A percentile compares a stretch with the other conserved stretches of the same genome.
phyloP scores from a whole-genome alignment of 495 filamentous ascomycete genomes.

The Oidiodendron maius region DNA sequence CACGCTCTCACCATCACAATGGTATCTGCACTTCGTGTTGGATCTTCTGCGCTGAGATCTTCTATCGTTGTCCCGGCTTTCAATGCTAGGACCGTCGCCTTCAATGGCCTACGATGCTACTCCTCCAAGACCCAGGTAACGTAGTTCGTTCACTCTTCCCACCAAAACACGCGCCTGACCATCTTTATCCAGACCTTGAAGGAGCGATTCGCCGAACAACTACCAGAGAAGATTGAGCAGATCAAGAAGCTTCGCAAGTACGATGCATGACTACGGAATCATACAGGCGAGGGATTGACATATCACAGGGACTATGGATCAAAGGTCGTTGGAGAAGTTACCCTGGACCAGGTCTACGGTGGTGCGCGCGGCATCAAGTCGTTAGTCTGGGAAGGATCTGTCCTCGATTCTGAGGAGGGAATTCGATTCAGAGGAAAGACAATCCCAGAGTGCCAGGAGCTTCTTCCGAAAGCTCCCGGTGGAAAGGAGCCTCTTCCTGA shows the following conservation, averaged over 20 bases:
- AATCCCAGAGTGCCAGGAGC: slow-evolving; percentile 95
- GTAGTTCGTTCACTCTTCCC: slow-evolving; percentile 6
- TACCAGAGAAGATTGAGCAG: slow-evolving; percentile 95
- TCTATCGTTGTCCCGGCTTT: slow-evolving; percentile 51
- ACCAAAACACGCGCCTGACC: slow-evolving; percentile 12
- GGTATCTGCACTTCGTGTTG: slow-evolving; percentile 73
- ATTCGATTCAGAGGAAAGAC: slow-evolving; percentile 98
- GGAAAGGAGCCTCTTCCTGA: slow-evolving; percentile 95
- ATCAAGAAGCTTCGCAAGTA: slow-evolving; percentile 97
- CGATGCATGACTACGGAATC: too few relatives aligned
- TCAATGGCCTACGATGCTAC: slow-evolving; percentile 82
- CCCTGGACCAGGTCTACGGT: slow-evolving; percentile 98
- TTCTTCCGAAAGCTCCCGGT: slow-evolving; percentile 93
- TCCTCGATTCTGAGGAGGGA: slow-evolving; percentile 96
- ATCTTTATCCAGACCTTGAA: slow-evolving; percentile 72
- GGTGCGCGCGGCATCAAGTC: slow-evolving; percentile 98
- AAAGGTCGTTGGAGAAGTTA: slow-evolving; percentile 96
- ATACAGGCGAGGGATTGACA: too few relatives aligned
- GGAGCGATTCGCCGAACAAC: slow-evolving; percentile 93
- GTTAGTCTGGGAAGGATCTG: slow-evolving; percentile 98
- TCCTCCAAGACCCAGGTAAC: slow-evolving; percentile 76
- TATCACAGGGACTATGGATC: slow-evolving; percentile 74
- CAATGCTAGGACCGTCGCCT: slow-evolving; percentile 59
- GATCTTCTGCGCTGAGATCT: slow-evolving; percentile 68
- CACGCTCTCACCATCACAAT: slow-evolving; percentile 45